Percentiles rank a stretch among this genome's conserved stretches.
These are phyloP conservation scores for Suillus ampliporus DNA, from an alignment of 768 basidiomycete genomes.

Conservation along the genomic window DNA sequence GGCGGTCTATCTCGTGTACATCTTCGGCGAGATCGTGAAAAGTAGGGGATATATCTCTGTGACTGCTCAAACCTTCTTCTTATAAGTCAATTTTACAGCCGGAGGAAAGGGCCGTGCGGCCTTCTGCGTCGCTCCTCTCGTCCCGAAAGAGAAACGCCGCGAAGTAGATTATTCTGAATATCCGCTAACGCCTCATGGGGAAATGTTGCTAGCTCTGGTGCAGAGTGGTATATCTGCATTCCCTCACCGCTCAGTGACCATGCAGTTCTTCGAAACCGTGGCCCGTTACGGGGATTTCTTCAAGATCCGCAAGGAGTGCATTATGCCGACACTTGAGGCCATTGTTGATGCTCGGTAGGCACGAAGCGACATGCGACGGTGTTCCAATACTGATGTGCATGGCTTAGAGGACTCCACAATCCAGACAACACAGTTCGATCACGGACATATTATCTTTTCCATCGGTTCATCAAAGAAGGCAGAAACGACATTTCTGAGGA, in stretches of 20 bases:
- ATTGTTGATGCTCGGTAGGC: conserved; percentile 85
- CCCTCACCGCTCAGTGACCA: conserved; percentile 81
- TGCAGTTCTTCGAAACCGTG: conserved; percentile 93
- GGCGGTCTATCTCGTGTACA: conserved; percentile 90
- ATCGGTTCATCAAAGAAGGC: conserved; percentile 87
- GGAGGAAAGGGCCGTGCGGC: conserved; percentile 83
- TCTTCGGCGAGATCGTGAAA: conserved; percentile 93
- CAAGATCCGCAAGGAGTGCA: conserved; percentile 88
- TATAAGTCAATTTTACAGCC: conserved; percentile 42
- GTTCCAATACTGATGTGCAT: conserved; percentile 12
- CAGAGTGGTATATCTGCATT: conserved; percentile 82
- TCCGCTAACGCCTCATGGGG: conserved; percentile 88
- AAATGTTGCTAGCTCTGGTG: conserved; percentile 85
- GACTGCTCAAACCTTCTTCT: conserved; percentile 1
- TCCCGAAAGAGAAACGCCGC: conserved; percentile 71
- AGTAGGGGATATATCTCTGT: conserved; percentile 50
- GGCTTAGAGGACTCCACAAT: conserved; percentile 83
- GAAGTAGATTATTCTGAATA: conserved; percentile 76
- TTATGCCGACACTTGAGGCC: conserved; percentile 84
- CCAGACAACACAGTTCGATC: conserved; percentile 69
- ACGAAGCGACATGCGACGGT: not conserved
- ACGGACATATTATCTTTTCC: conserved; percentile 90
- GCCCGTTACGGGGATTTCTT: conserved; percentile 97
- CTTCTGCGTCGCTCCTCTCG: conserved; percentile 79
- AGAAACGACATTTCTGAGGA: conserved; percentile 77